Evolutionary conservation across 2,329 filamentous ascomycete species (phyloP), one percentile per base, ranked within the genome.

Genomic region (Tothia fuscella): DNA sequence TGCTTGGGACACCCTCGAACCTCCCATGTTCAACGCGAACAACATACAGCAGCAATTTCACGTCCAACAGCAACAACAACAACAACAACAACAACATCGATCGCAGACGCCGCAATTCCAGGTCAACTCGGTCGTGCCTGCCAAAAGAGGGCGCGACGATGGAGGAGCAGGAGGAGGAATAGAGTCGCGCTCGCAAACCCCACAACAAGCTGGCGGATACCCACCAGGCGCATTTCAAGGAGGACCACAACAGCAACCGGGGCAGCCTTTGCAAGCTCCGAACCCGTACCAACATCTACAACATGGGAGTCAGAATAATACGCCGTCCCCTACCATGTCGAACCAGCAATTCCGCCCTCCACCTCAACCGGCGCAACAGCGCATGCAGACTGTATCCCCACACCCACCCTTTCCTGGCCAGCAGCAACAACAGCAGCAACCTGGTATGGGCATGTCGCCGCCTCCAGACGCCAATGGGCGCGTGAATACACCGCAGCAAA

Each of bases 101-200:
- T 41, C 42, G 36, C 42, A 44, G 30, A 41, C 42, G 4, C 42
- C 42, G n/a, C 42, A 44, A 12, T 44, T 34, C 28, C 82, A 87
- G 58, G 85, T 85, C 51, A 89, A 84, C 63, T 72, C 82, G 36
- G 78, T 93, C 54, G 80, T 94, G 51, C 89, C 89, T 45, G 89
- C 88, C 17, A 98, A 96, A 65, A 78, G 91, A 54, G 75, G 83
- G 41, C 76, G 84, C 35, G 86, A 93, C 63, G 88, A 95, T 61
- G 88, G 80, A 56, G 72, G 91, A 55, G 80, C 79, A 50, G 80
- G 82, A 58, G 93, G 87, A 24, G 87, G 89, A 41, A 74, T 80
- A 54, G 82, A 80, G 56, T 93, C 89, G 63, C 84, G 89, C 62
- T 89, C 89, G 52, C 88, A 94, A 58, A 96, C 89, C 22, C 89